These are phyloP conservation scores for Elongisporangium undulatum DNA, from an alignment of 352 stramenopile species.

Conservation along the genomic window DNA sequence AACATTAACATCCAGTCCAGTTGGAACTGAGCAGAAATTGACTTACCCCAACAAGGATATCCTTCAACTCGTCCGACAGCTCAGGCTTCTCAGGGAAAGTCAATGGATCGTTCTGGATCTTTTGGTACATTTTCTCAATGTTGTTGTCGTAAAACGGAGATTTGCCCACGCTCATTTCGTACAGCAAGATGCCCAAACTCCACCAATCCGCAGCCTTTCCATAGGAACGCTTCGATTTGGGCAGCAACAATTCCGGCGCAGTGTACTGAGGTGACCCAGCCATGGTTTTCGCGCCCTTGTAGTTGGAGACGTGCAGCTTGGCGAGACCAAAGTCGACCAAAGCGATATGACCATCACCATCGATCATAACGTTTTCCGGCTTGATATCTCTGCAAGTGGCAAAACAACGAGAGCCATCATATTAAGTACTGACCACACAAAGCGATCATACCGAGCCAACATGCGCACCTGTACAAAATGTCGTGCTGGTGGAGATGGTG, in stretches of 20 bases:
- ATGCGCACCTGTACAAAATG: slow-evolving; percentile 88
- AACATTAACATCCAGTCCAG: not conserved
- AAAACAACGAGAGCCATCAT: not conserved
- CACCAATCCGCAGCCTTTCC: slow-evolving; percentile 88
- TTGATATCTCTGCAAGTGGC: slow-evolving; percentile 87
- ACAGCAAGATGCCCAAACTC: slow-evolving; percentile 89
- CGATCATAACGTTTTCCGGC: slow-evolving; percentile 95
- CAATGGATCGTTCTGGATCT: slow-evolving; percentile 87
- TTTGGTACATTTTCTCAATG: slow-evolving; percentile 93
- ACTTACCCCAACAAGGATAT: slow-evolving; percentile 66
- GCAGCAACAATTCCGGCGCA: slow-evolving; percentile 75
- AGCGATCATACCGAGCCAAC: not conserved
- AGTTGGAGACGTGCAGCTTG: slow-evolving; percentile 91
- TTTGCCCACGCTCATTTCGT: slow-evolving; percentile 92
- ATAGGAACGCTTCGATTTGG: slow-evolving; percentile 85
- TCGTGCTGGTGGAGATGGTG: slow-evolving; percentile 92
- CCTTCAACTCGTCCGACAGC: slow-evolving; percentile 68
- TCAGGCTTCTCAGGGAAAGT: slow-evolving; percentile 72
- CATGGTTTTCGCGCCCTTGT: slow-evolving; percentile 88
- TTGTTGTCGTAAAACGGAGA: slow-evolving; percentile 93
- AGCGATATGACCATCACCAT: slow-evolving; percentile 93
- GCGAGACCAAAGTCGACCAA: slow-evolving; percentile 94
- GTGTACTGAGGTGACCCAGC: slow-evolving; percentile 86
- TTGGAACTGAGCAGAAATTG: not conserved
- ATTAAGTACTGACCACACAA: not conserved